Percentiles rank a stretch among this genome's conserved stretches.
Evolutionary conservation across 176 grass and related monocot species (phyloP).

Genomic region (Lolium perenne): DNA sequence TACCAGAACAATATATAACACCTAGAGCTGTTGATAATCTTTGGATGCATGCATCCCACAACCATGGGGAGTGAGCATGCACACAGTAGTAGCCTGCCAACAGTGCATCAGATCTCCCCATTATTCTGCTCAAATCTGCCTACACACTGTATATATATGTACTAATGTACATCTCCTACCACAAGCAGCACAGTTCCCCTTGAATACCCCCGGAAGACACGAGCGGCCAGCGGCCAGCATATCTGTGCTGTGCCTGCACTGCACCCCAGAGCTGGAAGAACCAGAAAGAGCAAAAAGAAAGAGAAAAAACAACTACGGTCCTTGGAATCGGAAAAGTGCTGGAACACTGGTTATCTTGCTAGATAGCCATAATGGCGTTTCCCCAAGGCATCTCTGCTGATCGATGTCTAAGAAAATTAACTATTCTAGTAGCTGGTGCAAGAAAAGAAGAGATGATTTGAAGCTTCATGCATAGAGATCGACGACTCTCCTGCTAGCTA

Average conservation of each 20-base stretch:
- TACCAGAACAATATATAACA: constrained; percentile 32
- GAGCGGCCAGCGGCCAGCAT: constrained; percentile 25
- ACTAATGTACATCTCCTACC: constrained; percentile 33
- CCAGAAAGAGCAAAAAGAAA: not conserved
- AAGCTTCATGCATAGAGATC: constrained; percentile 38
- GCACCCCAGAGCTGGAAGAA: constrained; percentile 19
- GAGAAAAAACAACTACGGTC: not conserved
- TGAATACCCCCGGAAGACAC: constrained; percentile 41
- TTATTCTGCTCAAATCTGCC: constrained; percentile 37
- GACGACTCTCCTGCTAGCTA: constrained; percentile 18
- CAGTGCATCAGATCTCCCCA: constrained; percentile 31
- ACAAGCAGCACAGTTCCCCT: constrained; percentile 20
- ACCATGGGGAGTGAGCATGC: not conserved
- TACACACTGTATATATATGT: constrained; percentile 36
- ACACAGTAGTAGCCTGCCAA: constrained; percentile 21
- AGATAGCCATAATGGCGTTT: constrained; percentile 18
- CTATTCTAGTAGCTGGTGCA: not conserved
- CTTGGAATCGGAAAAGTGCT: constrained; percentile 23
- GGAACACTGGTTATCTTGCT: constrained; percentile 18
- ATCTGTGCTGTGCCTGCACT: constrained; percentile 15
- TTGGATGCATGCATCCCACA: constrained; percentile 19
- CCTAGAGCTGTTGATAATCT: not conserved
- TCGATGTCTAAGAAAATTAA: constrained; percentile 3
- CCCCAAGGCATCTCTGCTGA: constrained; percentile 30
- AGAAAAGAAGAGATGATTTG: constrained; percentile 39